Conservation (phyloP, 352 stramenopile species). For the Bremia lactucae region DNA sequence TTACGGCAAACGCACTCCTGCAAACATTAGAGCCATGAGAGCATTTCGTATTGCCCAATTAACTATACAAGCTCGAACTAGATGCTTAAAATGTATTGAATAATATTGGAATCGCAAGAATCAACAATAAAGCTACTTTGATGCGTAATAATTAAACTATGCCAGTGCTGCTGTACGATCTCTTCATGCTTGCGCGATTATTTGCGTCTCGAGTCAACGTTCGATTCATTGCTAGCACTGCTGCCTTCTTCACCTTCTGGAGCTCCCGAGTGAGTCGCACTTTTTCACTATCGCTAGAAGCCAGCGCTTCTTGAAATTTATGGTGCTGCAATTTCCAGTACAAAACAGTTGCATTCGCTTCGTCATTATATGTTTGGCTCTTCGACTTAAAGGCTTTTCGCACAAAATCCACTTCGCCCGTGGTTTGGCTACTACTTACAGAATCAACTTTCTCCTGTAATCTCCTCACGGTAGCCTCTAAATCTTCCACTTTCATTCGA, state of each 20-base stretch:
- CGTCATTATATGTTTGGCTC: background rate
- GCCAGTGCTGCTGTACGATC: conserved; percentile 8
- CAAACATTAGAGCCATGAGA: conserved; percentile 32
- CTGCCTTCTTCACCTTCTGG: conserved; percentile 16
- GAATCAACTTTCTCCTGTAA: conserved; percentile 1
- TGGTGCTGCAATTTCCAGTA: conserved; percentile 15
- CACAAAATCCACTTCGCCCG: conserved; percentile 1
- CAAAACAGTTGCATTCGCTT: conserved; percentile 8
- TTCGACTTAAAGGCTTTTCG: conserved; percentile 4
- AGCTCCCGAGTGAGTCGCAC: conserved; percentile 9
- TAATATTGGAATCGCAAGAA: background rate
- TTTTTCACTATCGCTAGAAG: conserved; percentile 9
- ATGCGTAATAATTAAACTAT: conserved; percentile 1
- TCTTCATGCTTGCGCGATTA: conserved; percentile 7
- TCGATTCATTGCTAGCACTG: conserved; percentile 16
- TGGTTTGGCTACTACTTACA: conserved; percentile 1
- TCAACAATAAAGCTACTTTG: background rate
- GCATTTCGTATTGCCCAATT: background rate
- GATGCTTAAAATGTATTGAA: background rate
- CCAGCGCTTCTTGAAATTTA: conserved; percentile 6
- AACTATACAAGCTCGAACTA: background rate
- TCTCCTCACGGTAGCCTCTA: conserved; percentile 6
- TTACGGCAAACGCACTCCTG: conserved; percentile 42
- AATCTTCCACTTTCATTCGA: conserved; percentile 22
- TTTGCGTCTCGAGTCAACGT: conserved; percentile 6